Percentiles rank a stretch among this genome's conserved stretches.
Evolutionary conservation across 2,329 filamentous ascomycete genomes (phyloP).

Genomic region (Curvularia hawaiiensis): DNA sequence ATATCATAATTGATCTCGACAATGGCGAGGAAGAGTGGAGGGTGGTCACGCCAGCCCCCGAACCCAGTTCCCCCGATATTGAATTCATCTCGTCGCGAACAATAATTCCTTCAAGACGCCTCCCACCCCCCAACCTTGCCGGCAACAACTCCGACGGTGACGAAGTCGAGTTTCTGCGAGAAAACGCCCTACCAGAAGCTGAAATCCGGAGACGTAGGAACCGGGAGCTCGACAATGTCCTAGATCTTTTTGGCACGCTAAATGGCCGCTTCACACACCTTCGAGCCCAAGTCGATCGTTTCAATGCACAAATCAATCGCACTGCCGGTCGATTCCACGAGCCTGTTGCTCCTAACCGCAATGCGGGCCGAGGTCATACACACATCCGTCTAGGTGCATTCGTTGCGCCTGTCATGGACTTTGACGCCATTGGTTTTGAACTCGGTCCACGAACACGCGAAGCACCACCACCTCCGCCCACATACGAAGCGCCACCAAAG

Average conservation of each 20-base stretch:
- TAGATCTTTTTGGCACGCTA: constrained; percentile 27
- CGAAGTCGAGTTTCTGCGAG: constrained; percentile 39
- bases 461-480: constrained; percentile 39
- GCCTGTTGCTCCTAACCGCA: constrained; percentile 24
- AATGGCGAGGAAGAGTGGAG: constrained; percentile 32
- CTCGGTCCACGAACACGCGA: constrained; percentile 41
- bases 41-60: constrained; percentile 30
- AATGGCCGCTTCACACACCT: constrained; percentile 28
- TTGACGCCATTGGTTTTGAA: constrained; percentile 52
- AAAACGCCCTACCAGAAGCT: constrained; percentile 29
- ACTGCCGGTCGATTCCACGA: constrained; percentile 19
- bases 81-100: constrained; percentile 51
- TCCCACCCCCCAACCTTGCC: not conserved
- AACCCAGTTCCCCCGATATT: constrained; percentile 52
- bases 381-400: constrained; percentile 27
- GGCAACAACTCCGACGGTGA: constrained; percentile 29
- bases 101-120: constrained; percentile 32
- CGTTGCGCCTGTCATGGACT: constrained; percentile 44
- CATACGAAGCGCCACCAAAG: constrained; percentile 68
- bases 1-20: constrained; percentile 52
- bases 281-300: constrained; percentile 28
- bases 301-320: constrained; percentile 25
- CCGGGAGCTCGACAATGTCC: constrained; percentile 25
- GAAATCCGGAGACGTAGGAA: constrained; percentile 22
- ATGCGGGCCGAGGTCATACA: constrained; percentile 13